These are phyloP conservation scores for Saccharomycopsis lassenensis DNA, from an alignment of 805 yeast genomes.

Conservation along the genomic window DNA sequence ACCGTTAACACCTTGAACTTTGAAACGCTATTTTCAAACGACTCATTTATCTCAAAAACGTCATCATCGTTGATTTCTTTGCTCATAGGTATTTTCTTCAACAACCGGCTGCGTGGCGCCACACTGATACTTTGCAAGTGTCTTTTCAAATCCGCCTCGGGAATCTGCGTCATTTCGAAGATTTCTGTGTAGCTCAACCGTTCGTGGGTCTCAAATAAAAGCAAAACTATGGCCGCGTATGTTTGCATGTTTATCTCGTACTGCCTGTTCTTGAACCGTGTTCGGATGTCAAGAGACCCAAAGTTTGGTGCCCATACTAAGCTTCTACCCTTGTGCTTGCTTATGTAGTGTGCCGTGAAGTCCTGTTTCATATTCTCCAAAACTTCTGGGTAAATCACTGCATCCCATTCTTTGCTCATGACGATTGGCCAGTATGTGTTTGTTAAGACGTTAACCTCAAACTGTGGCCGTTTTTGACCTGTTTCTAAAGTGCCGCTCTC, in stretches of 20 bases:
- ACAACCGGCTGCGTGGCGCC: slow-evolving; percentile 69
- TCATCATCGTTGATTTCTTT: slow-evolving; percentile 58
- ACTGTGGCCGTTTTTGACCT: slow-evolving; percentile 23
- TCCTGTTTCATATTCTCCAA: slow-evolving; percentile 31
- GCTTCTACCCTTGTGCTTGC: slow-evolving; percentile 45
- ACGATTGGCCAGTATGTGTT: slow-evolving; percentile 62
- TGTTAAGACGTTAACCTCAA: slow-evolving; percentile 46
- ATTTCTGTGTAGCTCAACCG: slow-evolving; percentile 52
- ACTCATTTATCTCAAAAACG: slow-evolving; percentile 54
- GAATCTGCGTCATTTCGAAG: slow-evolving; percentile 54
- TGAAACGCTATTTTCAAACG: slow-evolving; percentile 55
- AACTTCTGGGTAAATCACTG: slow-evolving; percentile 18
- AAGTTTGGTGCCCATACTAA: slow-evolving; percentile 73
- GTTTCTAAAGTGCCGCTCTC: too few species aligned
- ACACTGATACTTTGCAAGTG: slow-evolving; percentile 77
- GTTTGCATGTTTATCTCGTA: slow-evolving; percentile 78
- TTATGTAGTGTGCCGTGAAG: slow-evolving; percentile 42
- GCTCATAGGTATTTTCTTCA: slow-evolving; percentile 64
- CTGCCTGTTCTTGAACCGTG: slow-evolving; percentile 53
- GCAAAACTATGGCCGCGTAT: slow-evolving; percentile 65
- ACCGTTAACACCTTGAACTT: slow-evolving; percentile 71
- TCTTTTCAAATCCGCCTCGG: slow-evolving; percentile 59
- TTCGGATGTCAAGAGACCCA: slow-evolving; percentile 73
- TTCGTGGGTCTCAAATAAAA: slow-evolving; percentile 55
- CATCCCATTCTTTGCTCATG: slow-evolving; percentile 23